A percentile compares a stretch with the other conserved stretches of the same genome.
Conservation (phyloP, 2,329 filamentous ascomycete genomes). For the Trichoderma polysporum region DNA sequence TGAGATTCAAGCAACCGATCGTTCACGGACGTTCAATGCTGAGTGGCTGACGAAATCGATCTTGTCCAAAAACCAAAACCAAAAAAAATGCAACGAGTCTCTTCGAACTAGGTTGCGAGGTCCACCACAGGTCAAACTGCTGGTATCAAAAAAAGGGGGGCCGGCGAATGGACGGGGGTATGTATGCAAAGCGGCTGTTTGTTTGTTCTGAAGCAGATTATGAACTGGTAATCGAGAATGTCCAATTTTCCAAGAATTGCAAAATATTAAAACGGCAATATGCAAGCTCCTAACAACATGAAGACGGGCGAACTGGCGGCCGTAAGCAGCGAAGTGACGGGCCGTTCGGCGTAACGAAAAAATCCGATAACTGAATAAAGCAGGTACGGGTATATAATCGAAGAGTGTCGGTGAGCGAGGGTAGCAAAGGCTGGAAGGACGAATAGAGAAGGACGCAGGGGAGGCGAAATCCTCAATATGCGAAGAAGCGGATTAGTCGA, state of each 20-base stretch:
- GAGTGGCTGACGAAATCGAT: not conserved
- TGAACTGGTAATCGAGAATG: conserved; percentile 3
- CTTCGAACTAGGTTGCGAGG: not conserved
- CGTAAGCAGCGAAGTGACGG: conserved; percentile 13
- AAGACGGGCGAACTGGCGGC: conserved; percentile 5
- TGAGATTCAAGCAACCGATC: not conserved
- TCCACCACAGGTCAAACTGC: not conserved
- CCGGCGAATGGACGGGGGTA: conserved; percentile 3
- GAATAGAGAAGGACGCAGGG: conserved; percentile 20
- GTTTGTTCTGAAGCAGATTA: conserved; percentile 18
- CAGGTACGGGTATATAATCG: conserved; percentile 12
- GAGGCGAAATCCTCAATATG: not conserved
- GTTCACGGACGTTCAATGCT: not conserved
- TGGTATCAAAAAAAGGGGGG: not conserved
- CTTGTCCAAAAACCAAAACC: too few relatives aligned
- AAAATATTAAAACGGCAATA: conserved; percentile 18
- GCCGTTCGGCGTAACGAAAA: conserved; percentile 17
- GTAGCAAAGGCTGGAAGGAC: conserved; percentile 13
- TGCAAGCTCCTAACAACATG: conserved; percentile 4
- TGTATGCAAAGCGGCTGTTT: conserved; percentile 22
- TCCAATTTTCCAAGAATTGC: conserved; percentile 1
- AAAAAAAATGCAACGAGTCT: not conserved
- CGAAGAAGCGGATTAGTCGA: conserved; percentile 22
- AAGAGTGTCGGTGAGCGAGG: conserved; percentile 22
- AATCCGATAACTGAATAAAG: conserved; percentile 7